Conservation (phyloP, 2,329 filamentous ascomycete species). For the Monosporascus sp. region DNA sequence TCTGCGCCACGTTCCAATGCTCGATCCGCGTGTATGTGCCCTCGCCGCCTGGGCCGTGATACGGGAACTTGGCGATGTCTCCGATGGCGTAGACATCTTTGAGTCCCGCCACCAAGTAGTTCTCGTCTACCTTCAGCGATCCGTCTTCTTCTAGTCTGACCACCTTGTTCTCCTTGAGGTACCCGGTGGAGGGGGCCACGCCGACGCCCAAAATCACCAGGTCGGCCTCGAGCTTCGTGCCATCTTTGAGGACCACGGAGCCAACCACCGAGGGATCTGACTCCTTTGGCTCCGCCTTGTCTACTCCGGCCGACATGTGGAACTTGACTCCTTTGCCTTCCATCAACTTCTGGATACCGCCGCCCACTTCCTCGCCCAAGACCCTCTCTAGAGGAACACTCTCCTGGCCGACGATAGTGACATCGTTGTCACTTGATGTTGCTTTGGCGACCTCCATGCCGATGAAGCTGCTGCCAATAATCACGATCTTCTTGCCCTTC, state of each 20-base stretch:
- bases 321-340: constrained; percentile 90
- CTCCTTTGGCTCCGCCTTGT: constrained; percentile 70
- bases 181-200: constrained; percentile 80
- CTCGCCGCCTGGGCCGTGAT: constrained; percentile 79
- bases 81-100: constrained; percentile 88
- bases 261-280: constrained; percentile 70
- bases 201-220: constrained; percentile 89
- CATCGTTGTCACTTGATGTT: constrained; percentile 70
- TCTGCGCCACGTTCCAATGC: constrained; percentile 98
- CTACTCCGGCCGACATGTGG: constrained; percentile 72
- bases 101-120: constrained; percentile 69
- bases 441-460: constrained; percentile 96
- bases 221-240: constrained; percentile 78
- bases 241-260: constrained; percentile 77
- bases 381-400: constrained; percentile 78
- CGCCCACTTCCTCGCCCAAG: constrained; percentile 76
- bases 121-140: constrained; percentile 76
- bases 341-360: constrained; percentile 70
- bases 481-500: constrained; percentile 84
- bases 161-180: constrained; percentile 65
- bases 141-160: constrained; percentile 75
- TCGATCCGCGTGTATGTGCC: constrained; percentile 77
- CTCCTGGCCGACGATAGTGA: constrained; percentile 87
- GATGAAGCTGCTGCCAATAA: constrained; percentile 93
- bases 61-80: constrained; percentile 93